Percentiles rank a stretch among this genome's conserved stretches.
phyloP scores from a whole-genome alignment of 2,329 filamentous ascomycete genomes.

The Pseudogymnoascus destructans region DNA sequence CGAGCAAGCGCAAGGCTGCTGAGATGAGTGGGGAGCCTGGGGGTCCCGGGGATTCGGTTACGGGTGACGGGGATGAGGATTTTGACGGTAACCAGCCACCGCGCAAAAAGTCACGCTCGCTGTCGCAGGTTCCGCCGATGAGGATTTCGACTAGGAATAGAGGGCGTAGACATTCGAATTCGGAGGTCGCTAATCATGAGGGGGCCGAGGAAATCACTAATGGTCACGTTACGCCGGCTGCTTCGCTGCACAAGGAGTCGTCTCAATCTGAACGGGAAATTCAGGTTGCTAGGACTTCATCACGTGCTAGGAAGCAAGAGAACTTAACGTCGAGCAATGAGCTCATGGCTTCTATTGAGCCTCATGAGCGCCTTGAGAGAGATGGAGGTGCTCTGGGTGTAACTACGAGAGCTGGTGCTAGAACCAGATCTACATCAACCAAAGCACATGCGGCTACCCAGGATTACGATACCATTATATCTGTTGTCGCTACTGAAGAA shows the following conservation, averaged over 20 bases:
- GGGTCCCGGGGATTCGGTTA: neutral
- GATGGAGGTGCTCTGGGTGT: neutral
- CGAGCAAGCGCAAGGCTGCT: conserved; percentile 18
- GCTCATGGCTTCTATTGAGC: neutral
- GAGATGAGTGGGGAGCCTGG: conserved; percentile 13
- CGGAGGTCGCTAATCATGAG: neutral
- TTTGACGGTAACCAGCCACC: neutral
- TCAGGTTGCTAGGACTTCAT: neutral
- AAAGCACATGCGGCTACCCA: neutral
- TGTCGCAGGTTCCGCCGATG: neutral
- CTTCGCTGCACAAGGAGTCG: neutral
- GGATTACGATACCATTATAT: neutral
- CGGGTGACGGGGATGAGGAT: neutral
- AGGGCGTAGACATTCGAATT: neutral
- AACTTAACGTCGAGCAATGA: neutral
- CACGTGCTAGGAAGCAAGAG: neutral
- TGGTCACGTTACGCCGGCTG: neutral
- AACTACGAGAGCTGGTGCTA: neutral
- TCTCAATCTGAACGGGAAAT: neutral
- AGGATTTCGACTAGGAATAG: neutral
- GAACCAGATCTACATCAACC: neutral
- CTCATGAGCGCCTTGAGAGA: neutral
- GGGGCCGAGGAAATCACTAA: neutral
- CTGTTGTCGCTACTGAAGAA: neutral
- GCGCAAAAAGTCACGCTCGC: neutral